These are phyloP conservation scores for Cryphonectria naterciae DNA, from an alignment of 2,329 filamentous ascomycete species.

Conservation along the genomic window DNA sequence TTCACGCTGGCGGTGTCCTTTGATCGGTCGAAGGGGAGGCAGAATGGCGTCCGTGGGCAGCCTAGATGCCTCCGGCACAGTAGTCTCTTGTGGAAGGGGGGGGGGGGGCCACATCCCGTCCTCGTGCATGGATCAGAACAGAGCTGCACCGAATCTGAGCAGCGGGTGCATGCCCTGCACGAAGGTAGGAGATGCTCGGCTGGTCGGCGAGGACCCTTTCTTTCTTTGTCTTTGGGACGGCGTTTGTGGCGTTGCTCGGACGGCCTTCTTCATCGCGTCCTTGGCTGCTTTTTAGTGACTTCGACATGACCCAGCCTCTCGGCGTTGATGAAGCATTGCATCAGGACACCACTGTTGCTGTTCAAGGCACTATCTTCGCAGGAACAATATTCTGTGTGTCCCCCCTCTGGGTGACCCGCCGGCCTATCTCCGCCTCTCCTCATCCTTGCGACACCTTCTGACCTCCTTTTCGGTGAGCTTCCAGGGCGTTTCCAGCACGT, in stretches of 20 bases:
- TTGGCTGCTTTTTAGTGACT: not conserved
- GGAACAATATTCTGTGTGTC: not conserved
- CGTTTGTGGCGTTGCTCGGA: not conserved
- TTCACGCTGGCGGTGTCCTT: not conserved
- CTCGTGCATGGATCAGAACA: not conserved
- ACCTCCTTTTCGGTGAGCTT: constrained; percentile 53
- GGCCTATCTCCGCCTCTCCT: constrained; percentile 40
- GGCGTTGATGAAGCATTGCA: not conserved
- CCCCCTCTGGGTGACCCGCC: no score
- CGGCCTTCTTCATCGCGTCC: not conserved
- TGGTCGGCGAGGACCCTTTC: not conserved
- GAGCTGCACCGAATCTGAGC: not conserved
- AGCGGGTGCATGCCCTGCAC: not conserved
- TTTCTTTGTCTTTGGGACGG: no score
- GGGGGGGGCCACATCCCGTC: not conserved
- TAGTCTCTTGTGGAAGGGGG: not conserved
- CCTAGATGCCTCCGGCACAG: not conserved
- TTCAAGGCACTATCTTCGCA: not conserved
- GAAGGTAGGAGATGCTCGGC: not conserved
- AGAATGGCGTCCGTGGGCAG: not conserved
- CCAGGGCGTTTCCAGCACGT: constrained; percentile 60
- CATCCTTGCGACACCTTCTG: constrained; percentile 53
- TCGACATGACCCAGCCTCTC: not conserved
- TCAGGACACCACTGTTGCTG: not conserved
- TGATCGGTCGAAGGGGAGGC: not conserved